phyloP scores from a whole-genome alignment of 805 yeast species.

The Kuraishia ogatae region DNA sequence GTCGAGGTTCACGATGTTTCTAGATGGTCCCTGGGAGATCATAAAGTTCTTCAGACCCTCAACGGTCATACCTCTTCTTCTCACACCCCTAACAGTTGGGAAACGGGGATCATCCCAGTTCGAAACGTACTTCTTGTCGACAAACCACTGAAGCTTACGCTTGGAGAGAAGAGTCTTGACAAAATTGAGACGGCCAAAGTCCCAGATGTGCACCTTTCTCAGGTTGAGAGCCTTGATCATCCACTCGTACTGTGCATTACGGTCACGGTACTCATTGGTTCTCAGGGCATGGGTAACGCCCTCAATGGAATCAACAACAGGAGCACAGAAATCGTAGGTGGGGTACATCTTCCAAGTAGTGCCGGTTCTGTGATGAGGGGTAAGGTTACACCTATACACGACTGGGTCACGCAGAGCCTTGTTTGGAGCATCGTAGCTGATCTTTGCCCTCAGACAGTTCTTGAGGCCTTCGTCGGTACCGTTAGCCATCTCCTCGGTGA shows the following conservation, averaged over 20 bases:
- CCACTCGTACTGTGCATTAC: conserved; percentile 98
- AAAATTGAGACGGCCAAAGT: conserved; percentile 94
- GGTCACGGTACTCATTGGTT: conserved; percentile 97
- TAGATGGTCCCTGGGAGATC: conserved; percentile 95
- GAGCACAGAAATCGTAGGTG: conserved; percentile 97
- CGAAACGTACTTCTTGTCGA: conserved; percentile 76
- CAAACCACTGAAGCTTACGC: conserved; percentile 99
- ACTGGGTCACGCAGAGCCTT: conserved; percentile 98
- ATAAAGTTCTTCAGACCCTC: conserved; percentile 95
- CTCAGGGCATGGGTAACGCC: conserved; percentile 98
- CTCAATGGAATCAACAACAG: conserved; percentile 89
- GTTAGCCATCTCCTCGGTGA: conserved; percentile 85
- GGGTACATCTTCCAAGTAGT: conserved; percentile 93
- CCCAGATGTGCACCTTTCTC: conserved; percentile 96
- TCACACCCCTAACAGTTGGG: conserved; percentile 99
- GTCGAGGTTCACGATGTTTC: conserved; percentile 91
- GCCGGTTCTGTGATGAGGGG: conserved; percentile 98
- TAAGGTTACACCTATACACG: conserved; percentile 91
- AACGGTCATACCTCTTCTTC: conserved; percentile 99
- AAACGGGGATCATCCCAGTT: conserved; percentile 99
- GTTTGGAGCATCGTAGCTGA: conserved; percentile 84
- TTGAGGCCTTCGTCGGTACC: conserved; percentile 91
- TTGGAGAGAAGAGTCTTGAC: conserved; percentile 91
- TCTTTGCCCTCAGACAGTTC: conserved; percentile 94
- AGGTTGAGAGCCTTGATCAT: conserved; percentile 70